Evolutionary conservation across 768 basidiomycete species (phyloP).

Genomic region (Pilatotrama ljubarskyi): DNA sequence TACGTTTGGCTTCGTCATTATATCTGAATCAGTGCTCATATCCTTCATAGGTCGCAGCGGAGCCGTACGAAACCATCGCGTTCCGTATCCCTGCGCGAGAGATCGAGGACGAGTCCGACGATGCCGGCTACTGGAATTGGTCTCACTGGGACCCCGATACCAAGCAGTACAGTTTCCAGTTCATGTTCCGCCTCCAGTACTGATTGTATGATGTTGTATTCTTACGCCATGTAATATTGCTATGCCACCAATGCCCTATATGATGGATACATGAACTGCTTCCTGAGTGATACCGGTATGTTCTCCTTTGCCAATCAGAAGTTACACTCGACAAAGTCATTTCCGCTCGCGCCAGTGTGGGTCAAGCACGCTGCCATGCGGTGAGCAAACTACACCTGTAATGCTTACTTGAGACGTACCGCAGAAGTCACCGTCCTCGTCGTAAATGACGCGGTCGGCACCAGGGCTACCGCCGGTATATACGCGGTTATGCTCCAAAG

Average conservation of each 20-base stretch:
- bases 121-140: constrained; percentile 94
- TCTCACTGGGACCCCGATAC: constrained; percentile 99
- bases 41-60: constrained; percentile 86
- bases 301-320: background rate
- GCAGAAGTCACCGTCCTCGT: constrained; percentile 23
- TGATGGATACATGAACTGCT: background rate
- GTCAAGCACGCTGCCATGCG: constrained; percentile 23
- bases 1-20: constrained; percentile 44
- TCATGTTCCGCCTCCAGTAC: constrained; percentile 77
- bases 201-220: constrained; percentile 28
- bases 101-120: constrained; percentile 92
- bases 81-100: constrained; percentile 97
- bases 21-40: constrained; percentile 28
- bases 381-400: background rate
- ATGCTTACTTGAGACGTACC: constrained; percentile 12
- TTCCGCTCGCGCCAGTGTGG: constrained; percentile 24
- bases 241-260: background rate
- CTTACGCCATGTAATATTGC: background rate
- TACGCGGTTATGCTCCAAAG: constrained; percentile 23
- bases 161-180: constrained; percentile 97
- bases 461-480: constrained; percentile 32
- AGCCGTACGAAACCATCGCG: constrained; percentile 98
- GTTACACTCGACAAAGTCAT: constrained; percentile 25
- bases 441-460: constrained; percentile 33
- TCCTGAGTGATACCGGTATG: background rate